These are phyloP conservation scores for Edaphochlamys debaryana DNA, from an alignment of 139 green algal genomes.

Conservation along the genomic window DNA sequence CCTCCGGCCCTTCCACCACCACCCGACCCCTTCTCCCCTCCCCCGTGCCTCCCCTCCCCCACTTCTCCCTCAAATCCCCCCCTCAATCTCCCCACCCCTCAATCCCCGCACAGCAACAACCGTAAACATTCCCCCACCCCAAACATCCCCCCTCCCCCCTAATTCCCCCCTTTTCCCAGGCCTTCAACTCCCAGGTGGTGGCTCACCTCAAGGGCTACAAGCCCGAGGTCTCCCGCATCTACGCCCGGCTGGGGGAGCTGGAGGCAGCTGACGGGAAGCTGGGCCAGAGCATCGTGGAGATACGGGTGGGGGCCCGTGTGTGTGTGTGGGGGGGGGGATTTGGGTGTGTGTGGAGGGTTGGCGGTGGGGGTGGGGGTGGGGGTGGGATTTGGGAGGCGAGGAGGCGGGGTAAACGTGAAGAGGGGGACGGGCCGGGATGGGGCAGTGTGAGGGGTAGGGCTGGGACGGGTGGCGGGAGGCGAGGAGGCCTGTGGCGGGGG, in stretches of 20 bases:
- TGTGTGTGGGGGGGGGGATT: too few relatives aligned
- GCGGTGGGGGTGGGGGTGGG: too few relatives aligned
- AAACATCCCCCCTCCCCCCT: background rate
- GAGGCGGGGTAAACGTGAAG: background rate
- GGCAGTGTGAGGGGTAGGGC: too few relatives aligned
- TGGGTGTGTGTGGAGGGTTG: too few relatives aligned
- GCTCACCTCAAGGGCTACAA: slow-evolving; percentile 41
- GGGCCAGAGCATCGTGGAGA: background rate
- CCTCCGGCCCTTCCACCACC: too few relatives aligned
- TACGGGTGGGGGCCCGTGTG: slow-evolving; percentile 23
- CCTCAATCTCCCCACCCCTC: background rate
- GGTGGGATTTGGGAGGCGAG: too few relatives aligned
- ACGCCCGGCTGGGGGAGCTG: slow-evolving; percentile 8
- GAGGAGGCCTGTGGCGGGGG: too few relatives aligned
- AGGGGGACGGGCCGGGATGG: too few relatives aligned
- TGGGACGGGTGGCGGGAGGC: too few relatives aligned
- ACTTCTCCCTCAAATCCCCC: too few relatives aligned
- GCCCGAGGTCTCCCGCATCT: slow-evolving; percentile 20
- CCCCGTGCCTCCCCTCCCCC: too few relatives aligned
- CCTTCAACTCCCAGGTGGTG: slow-evolving; percentile 35
- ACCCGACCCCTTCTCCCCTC: too few relatives aligned
- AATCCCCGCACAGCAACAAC: background rate
- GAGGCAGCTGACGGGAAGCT: background rate
- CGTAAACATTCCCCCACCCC: background rate
- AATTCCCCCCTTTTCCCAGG: background rate